These are phyloP conservation scores for Aaosphaeria arxii DNA, from an alignment of 2,329 filamentous ascomycete genomes.

Conservation along the genomic window DNA sequence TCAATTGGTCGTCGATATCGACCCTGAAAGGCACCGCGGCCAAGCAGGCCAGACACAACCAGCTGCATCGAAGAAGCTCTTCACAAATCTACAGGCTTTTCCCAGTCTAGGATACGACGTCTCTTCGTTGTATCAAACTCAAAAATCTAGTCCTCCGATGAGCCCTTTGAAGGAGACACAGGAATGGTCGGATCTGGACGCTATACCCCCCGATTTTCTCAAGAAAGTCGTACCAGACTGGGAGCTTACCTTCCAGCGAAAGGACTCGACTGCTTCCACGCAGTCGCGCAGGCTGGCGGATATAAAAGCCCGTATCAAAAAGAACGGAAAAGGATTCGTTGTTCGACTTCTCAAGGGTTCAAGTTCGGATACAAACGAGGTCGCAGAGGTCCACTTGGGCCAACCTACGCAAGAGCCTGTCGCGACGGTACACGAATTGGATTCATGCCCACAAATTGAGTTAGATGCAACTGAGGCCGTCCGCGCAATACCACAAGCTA, in stretches of 20 bases:
- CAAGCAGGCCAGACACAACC: slow-evolving; percentile 6
- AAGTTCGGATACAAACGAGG: slow-evolving; percentile 17
- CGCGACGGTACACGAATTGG: not conserved
- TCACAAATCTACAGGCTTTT: slow-evolving; percentile 10
- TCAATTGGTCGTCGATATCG: slow-evolving; percentile 27
- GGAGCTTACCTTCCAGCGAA: slow-evolving; percentile 23
- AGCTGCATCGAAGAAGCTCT: slow-evolving; percentile 9
- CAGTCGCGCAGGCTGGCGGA: slow-evolving; percentile 24
- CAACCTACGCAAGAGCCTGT: slow-evolving; percentile 3
- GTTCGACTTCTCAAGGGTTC: slow-evolving; percentile 27
- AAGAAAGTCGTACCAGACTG: slow-evolving; percentile 30
- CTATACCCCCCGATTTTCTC: slow-evolving; percentile 25
- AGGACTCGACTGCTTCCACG: slow-evolving; percentile 20
- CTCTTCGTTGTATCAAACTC: slow-evolving; percentile 15
- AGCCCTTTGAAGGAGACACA: slow-evolving; percentile 22
- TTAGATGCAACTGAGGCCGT: slow-evolving; percentile 11
- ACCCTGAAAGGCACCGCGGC: slow-evolving; percentile 10
- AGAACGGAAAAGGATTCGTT: slow-evolving; percentile 31
- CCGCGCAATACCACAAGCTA: slow-evolving; percentile 4
- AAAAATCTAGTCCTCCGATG: slow-evolving; percentile 20
- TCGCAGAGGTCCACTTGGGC: slow-evolving; percentile 26
- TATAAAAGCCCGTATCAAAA: slow-evolving; percentile 31
- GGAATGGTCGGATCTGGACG: slow-evolving; percentile 26
- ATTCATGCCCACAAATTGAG: slow-evolving; percentile 8
- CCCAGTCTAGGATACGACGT: slow-evolving; percentile 14